Evolutionary conservation across 108 stramenopile species (phyloP).

Genomic region (Cyclostephanos tholiformis): DNA sequence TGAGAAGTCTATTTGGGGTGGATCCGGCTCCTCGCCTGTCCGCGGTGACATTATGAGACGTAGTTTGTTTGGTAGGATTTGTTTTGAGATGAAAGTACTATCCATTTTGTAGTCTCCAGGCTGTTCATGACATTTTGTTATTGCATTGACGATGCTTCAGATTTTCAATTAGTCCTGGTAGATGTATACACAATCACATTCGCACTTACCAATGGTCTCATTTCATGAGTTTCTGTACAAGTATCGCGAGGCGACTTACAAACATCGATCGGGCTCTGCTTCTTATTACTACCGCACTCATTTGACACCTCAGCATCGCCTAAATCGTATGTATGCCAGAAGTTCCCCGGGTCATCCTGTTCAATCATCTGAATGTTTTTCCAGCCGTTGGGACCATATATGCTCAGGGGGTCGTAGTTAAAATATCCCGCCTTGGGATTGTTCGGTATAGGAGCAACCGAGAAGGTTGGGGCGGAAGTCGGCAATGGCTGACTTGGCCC

Average conservation of each 20-base stretch:
- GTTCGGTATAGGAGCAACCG: conserved; percentile 2
- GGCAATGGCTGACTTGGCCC: conserved; percentile 12
- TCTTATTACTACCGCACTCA: conserved; percentile 49
- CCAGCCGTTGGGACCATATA: conserved; percentile 40
- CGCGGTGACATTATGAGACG: conserved; percentile 39
- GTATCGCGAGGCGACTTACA: conserved; percentile 24
- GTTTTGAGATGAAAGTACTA: conserved; percentile 28
- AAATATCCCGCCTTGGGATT: conserved; percentile 41
- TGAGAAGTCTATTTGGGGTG: conserved; percentile 72
- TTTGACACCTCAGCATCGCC: conserved; percentile 12
- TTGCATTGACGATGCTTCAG: background rate
- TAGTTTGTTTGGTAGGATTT: conserved; percentile 45
- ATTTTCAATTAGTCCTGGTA: background rate
- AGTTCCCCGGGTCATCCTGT: conserved; percentile 20
- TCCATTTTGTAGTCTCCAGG: conserved; percentile 49
- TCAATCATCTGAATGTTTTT: conserved; percentile 12
- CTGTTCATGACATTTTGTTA: background rate
- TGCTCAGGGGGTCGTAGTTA: conserved; percentile 34
- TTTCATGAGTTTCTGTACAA: conserved; percentile 44
- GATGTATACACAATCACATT: background rate
- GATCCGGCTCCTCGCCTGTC: conserved; percentile 47
- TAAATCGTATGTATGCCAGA: conserved; percentile 38
- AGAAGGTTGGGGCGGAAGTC: conserved; percentile 31
- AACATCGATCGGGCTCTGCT: conserved; percentile 82
- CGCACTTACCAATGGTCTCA: conserved; percentile 31